A percentile compares a stretch with the other conserved stretches of the same genome.
These are phyloP conservation scores for Neurospora hispaniola DNA, from an alignment of 495 filamentous ascomycete genomes.

Conservation along the genomic window DNA sequence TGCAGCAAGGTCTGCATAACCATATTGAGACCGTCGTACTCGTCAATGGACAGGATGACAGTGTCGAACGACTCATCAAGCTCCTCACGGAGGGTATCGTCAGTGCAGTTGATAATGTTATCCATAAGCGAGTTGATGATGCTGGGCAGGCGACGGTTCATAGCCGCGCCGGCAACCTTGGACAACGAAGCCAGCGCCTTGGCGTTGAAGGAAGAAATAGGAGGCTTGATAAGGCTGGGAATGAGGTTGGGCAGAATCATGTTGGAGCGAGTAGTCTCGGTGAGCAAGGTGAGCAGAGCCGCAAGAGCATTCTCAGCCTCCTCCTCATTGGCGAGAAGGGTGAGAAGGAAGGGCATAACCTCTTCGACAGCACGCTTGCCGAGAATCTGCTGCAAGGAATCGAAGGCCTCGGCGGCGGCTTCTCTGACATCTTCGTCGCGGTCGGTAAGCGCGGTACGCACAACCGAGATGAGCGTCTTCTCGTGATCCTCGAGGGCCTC, in stretches of 20 bases:
- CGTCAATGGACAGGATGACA: conserved; percentile 85
- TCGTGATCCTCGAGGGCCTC: conserved; percentile 91
- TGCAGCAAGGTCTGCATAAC: conserved; percentile 86
- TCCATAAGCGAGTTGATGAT: conserved; percentile 93
- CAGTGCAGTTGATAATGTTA: conserved; percentile 66
- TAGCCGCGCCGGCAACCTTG: conserved; percentile 75
- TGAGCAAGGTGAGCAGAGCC: conserved; percentile 83
- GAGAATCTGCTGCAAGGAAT: conserved; percentile 82
- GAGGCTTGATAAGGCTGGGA: conserved; percentile 76
- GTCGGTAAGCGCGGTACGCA: conserved; percentile 88
- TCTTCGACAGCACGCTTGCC: conserved; percentile 92
- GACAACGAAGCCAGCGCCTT: conserved; percentile 85
- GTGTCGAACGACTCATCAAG: conserved; percentile 73
- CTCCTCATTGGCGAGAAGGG: conserved; percentile 69
- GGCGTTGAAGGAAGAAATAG: conserved; percentile 92
- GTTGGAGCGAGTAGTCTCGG: conserved; percentile 85
- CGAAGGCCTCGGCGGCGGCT: conserved; percentile 93
- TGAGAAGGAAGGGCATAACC: conserved; percentile 84
- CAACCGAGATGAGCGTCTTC: conserved; percentile 85
- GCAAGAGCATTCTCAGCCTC: conserved; percentile 87
- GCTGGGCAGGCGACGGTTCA: conserved; percentile 77
- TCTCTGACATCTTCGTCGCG: conserved; percentile 81
- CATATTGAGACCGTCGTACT: conserved; percentile 88
- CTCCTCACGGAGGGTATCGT: conserved; percentile 63
- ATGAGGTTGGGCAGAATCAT: conserved; percentile 95